Evolutionary conservation across 2,329 filamentous ascomycete species (phyloP).

Genomic region (Lecanosticta acicola): DNA sequence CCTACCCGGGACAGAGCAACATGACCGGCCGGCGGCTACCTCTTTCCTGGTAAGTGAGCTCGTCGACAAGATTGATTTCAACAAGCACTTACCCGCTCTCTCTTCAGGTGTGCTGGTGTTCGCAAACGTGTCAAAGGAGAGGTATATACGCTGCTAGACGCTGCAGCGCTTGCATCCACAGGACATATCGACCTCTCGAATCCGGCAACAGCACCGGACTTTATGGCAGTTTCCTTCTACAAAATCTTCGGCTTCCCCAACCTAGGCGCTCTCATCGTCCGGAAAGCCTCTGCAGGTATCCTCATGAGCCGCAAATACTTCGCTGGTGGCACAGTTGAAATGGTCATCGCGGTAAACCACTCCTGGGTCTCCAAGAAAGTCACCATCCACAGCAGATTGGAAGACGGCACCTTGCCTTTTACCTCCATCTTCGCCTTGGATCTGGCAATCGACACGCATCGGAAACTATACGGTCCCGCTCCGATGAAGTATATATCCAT

Average conservation of each 20-base stretch:
- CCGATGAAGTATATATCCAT: slow-evolving; percentile 60
- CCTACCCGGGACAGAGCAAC: slow-evolving; percentile 85
- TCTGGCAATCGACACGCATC: slow-evolving; percentile 64
- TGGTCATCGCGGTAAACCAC: slow-evolving; percentile 67
- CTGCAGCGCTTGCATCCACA: slow-evolving; percentile 72
- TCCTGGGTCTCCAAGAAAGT: slow-evolving; percentile 75
- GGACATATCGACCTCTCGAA: slow-evolving; percentile 66
- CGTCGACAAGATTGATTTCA: neutral
- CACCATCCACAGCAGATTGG: slow-evolving; percentile 69
- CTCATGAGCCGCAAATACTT: slow-evolving; percentile 66
- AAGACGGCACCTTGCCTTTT: slow-evolving; percentile 85
- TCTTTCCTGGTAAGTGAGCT: slow-evolving; percentile 57
- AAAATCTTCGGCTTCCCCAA: slow-evolving; percentile 96
- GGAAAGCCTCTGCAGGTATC: slow-evolving; percentile 62
- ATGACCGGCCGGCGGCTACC: slow-evolving; percentile 76
- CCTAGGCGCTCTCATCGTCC: slow-evolving; percentile 74
- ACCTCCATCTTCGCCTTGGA: slow-evolving; percentile 81
- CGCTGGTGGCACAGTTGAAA: slow-evolving; percentile 86
- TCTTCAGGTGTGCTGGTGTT: slow-evolving; percentile 35
- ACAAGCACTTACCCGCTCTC: neutral
- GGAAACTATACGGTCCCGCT: slow-evolving; percentile 58
- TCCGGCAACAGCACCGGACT: slow-evolving; percentile 72
- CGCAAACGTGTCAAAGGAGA: slow-evolving; percentile 31
- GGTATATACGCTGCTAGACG: slow-evolving; percentile 69
- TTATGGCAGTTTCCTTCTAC: slow-evolving; percentile 80